Base-by-base conservation (phyloP, 306 rosid genomes). In the Hylodesmum podocarpum region DNA sequence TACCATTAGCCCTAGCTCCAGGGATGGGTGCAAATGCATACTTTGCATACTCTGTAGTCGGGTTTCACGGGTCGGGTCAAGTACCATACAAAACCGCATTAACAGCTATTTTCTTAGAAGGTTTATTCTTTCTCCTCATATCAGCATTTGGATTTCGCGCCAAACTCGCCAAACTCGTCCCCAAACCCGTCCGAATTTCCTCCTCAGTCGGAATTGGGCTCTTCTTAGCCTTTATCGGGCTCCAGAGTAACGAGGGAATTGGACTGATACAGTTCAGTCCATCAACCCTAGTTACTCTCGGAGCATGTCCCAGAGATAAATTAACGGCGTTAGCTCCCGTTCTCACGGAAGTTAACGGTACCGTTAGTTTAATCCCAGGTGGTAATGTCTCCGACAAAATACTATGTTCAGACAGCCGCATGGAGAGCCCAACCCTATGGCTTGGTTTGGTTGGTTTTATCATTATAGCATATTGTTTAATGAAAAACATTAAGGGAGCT, bases 1-100 rank as follows among this genome's bases (percentile, higher is more conserved):
- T 93, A 2, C 98, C 98, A 8, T 71, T 93, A 0, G 98, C 93
- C 10, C 46, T 93, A 0, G 98, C 98, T 14, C 98, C 98, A 1
- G 98, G 97, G 7, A 93, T 93, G 98, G 97, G 98, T 1, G 87
- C 87, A 21, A 93, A 93, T 49, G 98, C 98, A 0, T 93, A 93
- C 29, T 93, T 93, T 53, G 97, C 98, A 8, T 93, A 93, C 78
- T 88, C 98, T 0, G 96, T 93, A 0, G 97, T 93, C 53, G 98
- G 98, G 34, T 93, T 81, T 63, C 98, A 93, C 70, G 98, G 98
- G 55, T 93, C 98, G 70, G 98, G 98, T 33, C 51, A 57, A 3
- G 72, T 89, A 6, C 70, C 97, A 0, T 93, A 93, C 63, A 71
- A 50, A 71, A 85, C 86, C 14, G 98, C 97, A 6, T 36, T 93